Evolutionary conservation across 305 asterid species (phyloP).

Genomic region (Andrographis paniculata): DNA sequence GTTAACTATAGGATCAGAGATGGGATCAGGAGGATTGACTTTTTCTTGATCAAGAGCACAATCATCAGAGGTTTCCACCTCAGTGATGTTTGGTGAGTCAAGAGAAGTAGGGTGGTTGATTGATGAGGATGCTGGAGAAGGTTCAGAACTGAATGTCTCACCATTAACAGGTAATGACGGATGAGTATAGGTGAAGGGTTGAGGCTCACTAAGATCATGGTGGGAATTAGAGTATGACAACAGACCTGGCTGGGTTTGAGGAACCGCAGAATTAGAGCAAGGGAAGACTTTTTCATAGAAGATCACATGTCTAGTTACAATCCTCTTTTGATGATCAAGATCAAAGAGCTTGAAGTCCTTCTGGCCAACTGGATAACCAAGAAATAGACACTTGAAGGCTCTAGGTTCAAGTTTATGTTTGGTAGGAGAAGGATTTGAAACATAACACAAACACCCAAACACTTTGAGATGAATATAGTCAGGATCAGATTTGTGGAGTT

Average conservation of each 20-base stretch:
- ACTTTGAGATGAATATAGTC: neutral
- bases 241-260: neutral
- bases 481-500: neutral
- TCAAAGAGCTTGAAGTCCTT: conserved; percentile 1
- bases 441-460: conserved; percentile 14
- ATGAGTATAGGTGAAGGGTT: neutral
- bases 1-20: no score
- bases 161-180: neutral
- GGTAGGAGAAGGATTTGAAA: neutral
- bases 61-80: no score
- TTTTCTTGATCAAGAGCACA: no score
- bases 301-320: neutral
- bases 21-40: no score
- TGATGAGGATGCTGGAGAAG: no score
- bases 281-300: conserved; percentile 11
- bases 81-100: no score
- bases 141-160: neutral
- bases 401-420: neutral
- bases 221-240: neutral
- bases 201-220: neutral
- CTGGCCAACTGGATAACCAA: neutral
- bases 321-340: neutral
- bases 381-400: neutral
- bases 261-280: neutral
- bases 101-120: no score